Base-by-base conservation (phyloP, 2,329 filamentous ascomycete species). In the Colletotrichum tanaceti region DNA sequence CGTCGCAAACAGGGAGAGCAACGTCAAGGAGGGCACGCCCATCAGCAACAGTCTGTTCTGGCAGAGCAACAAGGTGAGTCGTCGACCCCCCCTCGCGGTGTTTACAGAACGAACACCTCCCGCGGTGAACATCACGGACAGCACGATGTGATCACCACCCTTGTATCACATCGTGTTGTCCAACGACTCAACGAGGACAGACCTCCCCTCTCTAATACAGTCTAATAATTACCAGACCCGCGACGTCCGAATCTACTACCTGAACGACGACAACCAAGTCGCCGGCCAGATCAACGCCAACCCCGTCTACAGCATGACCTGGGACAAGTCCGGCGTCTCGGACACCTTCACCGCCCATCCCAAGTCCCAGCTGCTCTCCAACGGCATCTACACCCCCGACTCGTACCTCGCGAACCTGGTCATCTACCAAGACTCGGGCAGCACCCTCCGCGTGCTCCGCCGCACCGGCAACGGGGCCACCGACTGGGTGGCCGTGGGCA, bases 31-130 rank as follows among this genome's bases (percentile, higher is more conserved):
- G 38, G 66, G 61, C 46, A 70, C 65, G 5, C 66, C 69, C 18
- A 70, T 71, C 13, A 65, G 65, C n/a, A 65, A 63, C 35, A 71
- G 66, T 46, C 2, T 71, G 13, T 70, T 70, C 32, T 71, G 65
- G 57, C 60, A 71, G 2, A 66, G 66, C 53, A 61, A 57, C 5
- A 35, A 14, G 11, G 67, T 68, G 9, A 58, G 63, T n/a, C 7
- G 11, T n/a, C n/a, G n/a, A n/a, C n/a, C n/a, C n/a, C 3, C 28
- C 28, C 28, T 32, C 28, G 5, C 28, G 28, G 28, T 32, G 9
- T 28, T 32, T 32, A 32, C 28, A 9, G 7, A 0, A n/a, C n/a
- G n/a, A n/a, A n/a, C n/a, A n/a, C n/a, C n/a, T n/a, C n/a, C n/a
- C n/a, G n/a, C n/a, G n/a, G n/a, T n/a, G n/a, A n/a, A n/a, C n/a